phyloP scores from a whole-genome alignment of 2,329 filamentous ascomycete genomes.

The Aspergillus hortae region DNA sequence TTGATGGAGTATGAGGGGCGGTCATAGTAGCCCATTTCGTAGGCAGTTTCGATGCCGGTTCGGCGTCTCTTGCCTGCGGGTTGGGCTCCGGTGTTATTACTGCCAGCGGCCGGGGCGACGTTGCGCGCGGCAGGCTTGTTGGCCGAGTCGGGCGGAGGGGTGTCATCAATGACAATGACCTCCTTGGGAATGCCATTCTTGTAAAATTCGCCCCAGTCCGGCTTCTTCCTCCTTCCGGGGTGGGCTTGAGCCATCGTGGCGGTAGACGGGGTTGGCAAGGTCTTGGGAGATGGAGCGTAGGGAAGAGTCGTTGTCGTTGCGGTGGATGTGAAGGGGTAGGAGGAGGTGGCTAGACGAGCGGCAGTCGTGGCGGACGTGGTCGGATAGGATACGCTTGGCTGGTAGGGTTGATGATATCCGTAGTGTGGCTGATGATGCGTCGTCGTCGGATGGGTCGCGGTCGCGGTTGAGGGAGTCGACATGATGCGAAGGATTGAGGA shows the following conservation, averaged over 20 bases:
- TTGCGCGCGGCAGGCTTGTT: constrained; percentile 18
- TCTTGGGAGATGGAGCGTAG: constrained; percentile 33
- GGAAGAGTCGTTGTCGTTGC: constrained; percentile 30
- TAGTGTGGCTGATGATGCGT: constrained; percentile 59
- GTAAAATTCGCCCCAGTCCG: constrained; percentile 78
- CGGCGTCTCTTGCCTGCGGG: constrained; percentile 68
- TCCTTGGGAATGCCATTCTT: constrained; percentile 79
- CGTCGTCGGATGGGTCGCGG: constrained; percentile 67
- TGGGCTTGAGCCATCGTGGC: constrained; percentile 34
- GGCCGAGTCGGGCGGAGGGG: constrained; percentile 49
- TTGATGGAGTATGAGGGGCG: constrained; percentile 69
- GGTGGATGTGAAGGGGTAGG: constrained; percentile 40
- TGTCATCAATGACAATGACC: constrained; percentile 76
- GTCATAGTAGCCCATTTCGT: constrained; percentile 71
- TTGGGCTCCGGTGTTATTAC: constrained; percentile 24
- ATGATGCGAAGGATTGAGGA: constrained; percentile 46
- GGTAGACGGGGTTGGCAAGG: constrained; percentile 35
- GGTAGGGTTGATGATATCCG: constrained; percentile 57
- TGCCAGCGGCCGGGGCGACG: constrained; percentile 25
- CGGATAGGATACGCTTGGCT: constrained; percentile 52
- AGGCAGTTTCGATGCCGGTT: constrained; percentile 58
- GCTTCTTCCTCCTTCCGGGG: constrained; percentile 52
- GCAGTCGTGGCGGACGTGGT: constrained; percentile 41
- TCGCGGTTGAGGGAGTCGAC: constrained; percentile 78
- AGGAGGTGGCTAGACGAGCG: constrained; percentile 41